These are phyloP conservation scores for Hypoxylon trugodes DNA, from an alignment of 495 filamentous ascomycete species.

Conservation along the genomic window DNA sequence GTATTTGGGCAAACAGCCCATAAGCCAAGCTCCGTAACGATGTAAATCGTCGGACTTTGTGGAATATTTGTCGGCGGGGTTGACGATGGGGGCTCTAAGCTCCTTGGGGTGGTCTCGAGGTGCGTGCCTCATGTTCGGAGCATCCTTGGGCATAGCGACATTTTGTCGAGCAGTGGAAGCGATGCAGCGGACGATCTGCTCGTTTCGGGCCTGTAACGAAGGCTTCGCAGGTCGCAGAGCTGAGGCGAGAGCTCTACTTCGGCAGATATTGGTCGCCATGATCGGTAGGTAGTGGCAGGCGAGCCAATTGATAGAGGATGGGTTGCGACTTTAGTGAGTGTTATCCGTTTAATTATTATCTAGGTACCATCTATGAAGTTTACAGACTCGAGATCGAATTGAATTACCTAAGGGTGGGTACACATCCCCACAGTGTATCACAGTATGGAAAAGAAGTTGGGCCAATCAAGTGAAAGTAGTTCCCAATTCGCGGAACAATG, in stretches of 20 bases:
- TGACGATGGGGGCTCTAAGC: slow-evolving; percentile 82
- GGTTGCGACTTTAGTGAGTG: slow-evolving; percentile 40
- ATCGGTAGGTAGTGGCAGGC: slow-evolving; percentile 52
- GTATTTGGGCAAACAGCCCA: slow-evolving; percentile 96
- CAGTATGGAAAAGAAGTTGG: not conserved
- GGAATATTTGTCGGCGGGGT: slow-evolving; percentile 91
- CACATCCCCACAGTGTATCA: slow-evolving; percentile 15
- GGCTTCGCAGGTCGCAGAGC: slow-evolving; percentile 64
- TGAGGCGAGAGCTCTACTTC: slow-evolving; percentile 68
- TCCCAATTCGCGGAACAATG: slow-evolving; percentile 35
- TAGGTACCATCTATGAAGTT: slow-evolving; percentile 24
- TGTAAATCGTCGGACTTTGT: slow-evolving; percentile 85
- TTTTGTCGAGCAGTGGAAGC: slow-evolving; percentile 61
- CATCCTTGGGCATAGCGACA: slow-evolving; percentile 63
- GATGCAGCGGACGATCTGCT: slow-evolving; percentile 59
- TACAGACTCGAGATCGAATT: not conserved
- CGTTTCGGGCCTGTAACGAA: slow-evolving; percentile 38
- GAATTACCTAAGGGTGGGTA: slow-evolving; percentile 11
- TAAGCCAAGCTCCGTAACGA: slow-evolving; percentile 93
- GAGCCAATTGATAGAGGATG: slow-evolving; percentile 54
- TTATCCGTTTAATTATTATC: slow-evolving; percentile 38
- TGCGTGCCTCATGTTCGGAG: slow-evolving; percentile 74
- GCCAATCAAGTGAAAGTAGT: slow-evolving; percentile 29
- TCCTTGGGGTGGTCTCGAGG: slow-evolving; percentile 60
- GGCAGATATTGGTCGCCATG: slow-evolving; percentile 73